These are phyloP conservation scores for Dendrobium catenatum DNA, from an alignment of 106 monocot genomes.

Conservation along the genomic window DNA sequence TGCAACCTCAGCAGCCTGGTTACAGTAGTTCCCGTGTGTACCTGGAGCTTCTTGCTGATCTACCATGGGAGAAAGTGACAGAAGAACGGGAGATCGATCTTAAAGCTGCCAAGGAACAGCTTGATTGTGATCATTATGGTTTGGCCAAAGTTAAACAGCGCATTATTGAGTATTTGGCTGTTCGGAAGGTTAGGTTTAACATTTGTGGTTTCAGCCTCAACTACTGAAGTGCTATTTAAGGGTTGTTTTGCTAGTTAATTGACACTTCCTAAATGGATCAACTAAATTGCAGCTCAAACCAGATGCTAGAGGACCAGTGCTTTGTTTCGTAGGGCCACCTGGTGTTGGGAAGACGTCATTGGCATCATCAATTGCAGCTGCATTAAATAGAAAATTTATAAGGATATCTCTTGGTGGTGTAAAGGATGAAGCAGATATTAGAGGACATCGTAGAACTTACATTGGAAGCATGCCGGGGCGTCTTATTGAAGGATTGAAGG, in stretches of 20 bases:
- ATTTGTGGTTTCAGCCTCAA: not conserved
- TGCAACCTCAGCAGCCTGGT: conserved; percentile 99
- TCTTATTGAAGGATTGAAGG: conserved; percentile 98
- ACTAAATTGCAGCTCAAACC: conserved; percentile 85
- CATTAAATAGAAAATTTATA: conserved; percentile 86
- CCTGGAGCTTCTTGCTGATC: conserved; percentile 91
- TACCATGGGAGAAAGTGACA: conserved; percentile 95
- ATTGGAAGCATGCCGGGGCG: conserved; percentile 99
- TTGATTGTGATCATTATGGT: conserved; percentile 91
- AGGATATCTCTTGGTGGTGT: conserved; percentile 97
- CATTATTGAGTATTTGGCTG: conserved; percentile 96
- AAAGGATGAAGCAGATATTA: conserved; percentile 98
- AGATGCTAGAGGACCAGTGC: conserved; percentile 90
- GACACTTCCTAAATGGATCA: not conserved
- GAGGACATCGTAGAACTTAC: conserved; percentile 96
- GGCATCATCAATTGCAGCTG: conserved; percentile 95
- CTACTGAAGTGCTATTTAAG: not conserved
- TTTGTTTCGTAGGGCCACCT: conserved; percentile 99
- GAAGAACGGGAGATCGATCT: conserved; percentile 88
- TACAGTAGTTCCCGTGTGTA: conserved; percentile 93
- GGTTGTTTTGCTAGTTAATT: not conserved
- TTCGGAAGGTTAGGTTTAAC: conserved; percentile 66
- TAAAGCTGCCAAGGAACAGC: conserved; percentile 78
- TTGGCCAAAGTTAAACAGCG: conserved; percentile 93
- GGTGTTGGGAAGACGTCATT: conserved; percentile 99